Conservation (phyloP, 176 grass and related monocot species). For the Avena sativa region DNA sequence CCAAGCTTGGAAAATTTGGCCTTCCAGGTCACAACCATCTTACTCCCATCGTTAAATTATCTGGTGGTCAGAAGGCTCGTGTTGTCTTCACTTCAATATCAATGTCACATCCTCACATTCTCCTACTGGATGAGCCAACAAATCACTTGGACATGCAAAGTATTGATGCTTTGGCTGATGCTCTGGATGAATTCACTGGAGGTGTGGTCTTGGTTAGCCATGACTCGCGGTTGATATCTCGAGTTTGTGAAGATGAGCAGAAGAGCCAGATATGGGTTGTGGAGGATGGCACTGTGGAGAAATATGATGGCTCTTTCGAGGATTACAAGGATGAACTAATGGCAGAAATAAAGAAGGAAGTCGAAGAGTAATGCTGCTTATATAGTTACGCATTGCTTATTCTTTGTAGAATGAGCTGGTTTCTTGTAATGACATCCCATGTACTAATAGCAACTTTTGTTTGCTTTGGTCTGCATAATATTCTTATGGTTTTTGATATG, state of each 20-base stretch:
- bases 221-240: conserved; percentile 86
- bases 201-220: conserved; percentile 95
- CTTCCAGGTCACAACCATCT: conserved; percentile 97
- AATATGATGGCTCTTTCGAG: conserved; percentile 78
- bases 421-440: conserved; percentile 47
- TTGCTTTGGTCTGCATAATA: conserved; percentile 46
- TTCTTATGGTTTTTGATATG: conserved; percentile 34
- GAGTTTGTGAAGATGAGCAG: conserved; percentile 88
- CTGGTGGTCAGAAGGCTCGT: conserved; percentile 89
- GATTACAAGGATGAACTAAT: conserved; percentile 97
- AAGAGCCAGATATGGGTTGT: conserved; percentile 96
- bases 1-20: conserved; percentile 95
- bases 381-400: conserved; percentile 42
- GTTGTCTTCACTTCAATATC: conserved; percentile 99
- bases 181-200: conserved; percentile 92
- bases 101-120: conserved; percentile 92
- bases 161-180: conserved; percentile 91
- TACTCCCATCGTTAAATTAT: conserved; percentile 93
- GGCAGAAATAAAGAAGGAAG: conserved; percentile 92
- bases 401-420: conserved; percentile 48
- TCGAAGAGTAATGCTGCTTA: conserved; percentile 64
- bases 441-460: conserved; percentile 29
- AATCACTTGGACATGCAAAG: conserved; percentile 99
- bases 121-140: conserved; percentile 94
- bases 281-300: conserved; percentile 87